Evolutionary conservation across 2,329 filamentous ascomycete species (phyloP), one percentile per base, ranked within the genome.

Genomic region (Septoria linicola): DNA sequence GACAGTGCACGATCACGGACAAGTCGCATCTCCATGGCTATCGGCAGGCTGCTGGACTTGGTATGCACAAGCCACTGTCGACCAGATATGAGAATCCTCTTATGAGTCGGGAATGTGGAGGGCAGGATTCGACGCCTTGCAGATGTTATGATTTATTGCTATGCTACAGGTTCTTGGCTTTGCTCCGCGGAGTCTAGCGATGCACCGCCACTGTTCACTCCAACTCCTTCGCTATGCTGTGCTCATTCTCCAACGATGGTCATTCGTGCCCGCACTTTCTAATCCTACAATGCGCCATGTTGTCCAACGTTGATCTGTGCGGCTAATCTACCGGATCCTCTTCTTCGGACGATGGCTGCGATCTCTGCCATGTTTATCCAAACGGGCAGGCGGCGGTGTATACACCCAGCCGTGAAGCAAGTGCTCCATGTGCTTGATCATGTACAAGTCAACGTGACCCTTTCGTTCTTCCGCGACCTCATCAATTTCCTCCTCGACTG

Each of bases 381-480:
- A 43, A 49, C 62, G 59, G 31, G 64, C 65, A 27, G 61, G 59
- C 34, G 68, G 67, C 45, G 66, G 67, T 31, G 67, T 63, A 44
- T 69, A 69, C n/a, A 61, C 57, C 53, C 65, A 63, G 25, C 59
- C 59, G 47, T 63, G 60, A 35, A 68, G 48, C 39, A 54, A 45
- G n/a, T 41, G 40, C 44, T 69, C 58, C 57, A 71, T 60, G 45
- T 61, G 63, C 41, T 56, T 54, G 42, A 71, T 61, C 69, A 72
- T 72, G 47, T 66, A 72, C 11, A 56, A 87, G 1, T 96, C 95
- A 59, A 86, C 87, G 2, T 85, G 89, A 0, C 88, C 79, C 39
- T 71, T 80, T 11, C 68, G 79, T 83, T 68, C 75, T 11, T 69
- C 80, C 83, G 66, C 74, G 32, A 73, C 76, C 39, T 75, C 70